Evolutionary conservation across 495 filamentous ascomycete species (phyloP), one percentile per base, ranked within the genome.

Genomic region (Hypomontagnella monticulosa): DNA sequence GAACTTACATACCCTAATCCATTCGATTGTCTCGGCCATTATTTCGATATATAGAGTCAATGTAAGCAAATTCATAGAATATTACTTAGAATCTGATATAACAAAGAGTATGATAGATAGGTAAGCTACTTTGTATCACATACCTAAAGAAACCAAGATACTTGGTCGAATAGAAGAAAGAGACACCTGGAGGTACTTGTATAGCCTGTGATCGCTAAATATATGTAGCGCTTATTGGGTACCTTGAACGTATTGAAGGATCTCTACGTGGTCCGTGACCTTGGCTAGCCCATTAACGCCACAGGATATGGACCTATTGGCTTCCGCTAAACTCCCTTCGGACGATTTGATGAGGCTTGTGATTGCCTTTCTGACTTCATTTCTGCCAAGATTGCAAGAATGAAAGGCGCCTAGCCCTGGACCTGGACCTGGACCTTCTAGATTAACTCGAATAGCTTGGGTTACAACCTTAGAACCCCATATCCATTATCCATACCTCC

Each of bases 311-410:
- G 43, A 38, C 43, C 64, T 52, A 33, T 34, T 3, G 27, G 23
- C 42, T 37, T 7, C 20, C 57, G 40, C 52, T 65, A 58, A 65
- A 47, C 63, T 50, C 64, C 20, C 30, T 62, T 55, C 19, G 51
- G 32, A 20, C 46, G 7, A n/a, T 32, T 33, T 14, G 32, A 33
- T 63, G 59, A 68, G 65, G 65, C 65, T 68, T 68, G 54, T 68
- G 65, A 63, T 63, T 68, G 23, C 62, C 18, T 49, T 40, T 56
- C 55, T 59, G 48, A 66, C 62, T 59, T 66, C 62, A 66, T 66
- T 55, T 66, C 61, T 14, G 44, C 42, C 54, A 47, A 57, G 36
- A 14, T 38, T 32, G 32, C 40, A 38, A 48, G 43, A 33, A 23
- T 38, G 11, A 41, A 33, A 48, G 38, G 40, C 16, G 7, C 43